Base-by-base conservation (phyloP, 768 basidiomycete species). In the Tephrocybe sp. region DNA sequence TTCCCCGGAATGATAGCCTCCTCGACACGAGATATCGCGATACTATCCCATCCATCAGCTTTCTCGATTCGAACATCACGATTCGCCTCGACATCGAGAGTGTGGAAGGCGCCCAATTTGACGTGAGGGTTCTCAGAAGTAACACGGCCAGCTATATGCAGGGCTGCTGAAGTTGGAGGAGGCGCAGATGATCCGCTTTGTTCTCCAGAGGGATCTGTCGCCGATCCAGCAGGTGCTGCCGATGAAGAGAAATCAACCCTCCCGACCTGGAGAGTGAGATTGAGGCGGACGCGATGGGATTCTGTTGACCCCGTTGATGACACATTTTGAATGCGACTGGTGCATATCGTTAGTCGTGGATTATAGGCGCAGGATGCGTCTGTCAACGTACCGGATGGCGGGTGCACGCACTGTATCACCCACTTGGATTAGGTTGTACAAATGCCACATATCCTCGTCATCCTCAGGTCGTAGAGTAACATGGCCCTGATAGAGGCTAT, bases 401-500 rank as follows among this genome's bases (percentile, higher is more conserved):
- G 88, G 77, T 11, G 93, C 91, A 54, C 92, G 79, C 37, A 98
- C 84, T 49, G 82, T 71, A 61, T 98, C 94, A 15, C 89, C 91
- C 72, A 87, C 76, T 56, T 90, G 82, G 47, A 99, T 97, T 48
- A 99, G 76, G 72, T 99, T 98, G 69, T 98, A 99, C 23, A 97
- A 76, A 76, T 99, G 97, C 94, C 95, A 99, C 88, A 99, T 97
- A 67, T 99, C 97, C 69, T 99, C 97, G 61, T 97, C 93, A 59
- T 98, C 94, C 66, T 99, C 94, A 4, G 95, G 94, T 41, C 91
- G 83, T 38, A 97, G 75, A n/a, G 84, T 91, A 54, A 97, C 89
- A 79, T 94, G 82, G 15, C 95, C 95, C 92, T 94, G 60, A 6
- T 19, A 45, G 42, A 53, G 36, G 49, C 57, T 67, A 61, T 67